These are phyloP conservation scores for Malassezia restricta DNA, from an alignment of 1,284 basidiomycete genomes.

Conservation along the genomic window DNA sequence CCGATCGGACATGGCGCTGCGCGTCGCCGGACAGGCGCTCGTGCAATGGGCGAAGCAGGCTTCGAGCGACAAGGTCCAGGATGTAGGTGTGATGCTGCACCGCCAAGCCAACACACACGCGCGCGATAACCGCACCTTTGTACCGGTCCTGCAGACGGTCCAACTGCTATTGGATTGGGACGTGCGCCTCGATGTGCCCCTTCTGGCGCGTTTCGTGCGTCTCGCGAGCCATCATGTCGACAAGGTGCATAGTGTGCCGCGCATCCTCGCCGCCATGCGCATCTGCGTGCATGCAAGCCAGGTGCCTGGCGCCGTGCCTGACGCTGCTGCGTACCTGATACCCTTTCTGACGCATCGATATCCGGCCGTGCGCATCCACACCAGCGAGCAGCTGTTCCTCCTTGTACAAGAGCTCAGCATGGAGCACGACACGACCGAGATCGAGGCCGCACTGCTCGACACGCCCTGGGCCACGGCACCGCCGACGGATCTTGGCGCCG, in stretches of 20 bases:
- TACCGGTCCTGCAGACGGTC: constrained; percentile 21
- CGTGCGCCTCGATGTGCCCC: not conserved
- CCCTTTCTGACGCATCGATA: constrained; percentile 7
- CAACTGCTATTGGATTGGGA: constrained; percentile 27
- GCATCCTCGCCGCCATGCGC: constrained; percentile 1
- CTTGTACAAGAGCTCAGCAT: not conserved
- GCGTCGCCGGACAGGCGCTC: constrained; percentile 5
- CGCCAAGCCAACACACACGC: constrained; percentile 15
- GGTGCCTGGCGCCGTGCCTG: not conserved
- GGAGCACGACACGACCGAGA: not conserved
- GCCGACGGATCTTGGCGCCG: not conserved
- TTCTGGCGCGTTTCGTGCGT: not conserved
- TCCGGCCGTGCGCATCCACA: constrained; percentile 11
- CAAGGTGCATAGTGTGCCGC: constrained; percentile 7
- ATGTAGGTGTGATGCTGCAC: constrained; percentile 15
- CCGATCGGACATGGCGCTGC: constrained; percentile 3
- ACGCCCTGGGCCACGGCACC: constrained; percentile 1
- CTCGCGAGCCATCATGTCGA: not conserved
- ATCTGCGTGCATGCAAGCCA: constrained; percentile 4
- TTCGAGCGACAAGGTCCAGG: not conserved
- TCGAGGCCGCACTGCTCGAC: constrained; percentile 2
- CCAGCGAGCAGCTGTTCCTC: constrained; percentile 9
- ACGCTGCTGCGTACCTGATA: not conserved
- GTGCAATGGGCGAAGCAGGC: not conserved
- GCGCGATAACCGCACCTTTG: constrained; percentile 24